phyloP scores from a whole-genome alignment of 202 grass and related monocot species.

The Carex sylvatica region DNA sequence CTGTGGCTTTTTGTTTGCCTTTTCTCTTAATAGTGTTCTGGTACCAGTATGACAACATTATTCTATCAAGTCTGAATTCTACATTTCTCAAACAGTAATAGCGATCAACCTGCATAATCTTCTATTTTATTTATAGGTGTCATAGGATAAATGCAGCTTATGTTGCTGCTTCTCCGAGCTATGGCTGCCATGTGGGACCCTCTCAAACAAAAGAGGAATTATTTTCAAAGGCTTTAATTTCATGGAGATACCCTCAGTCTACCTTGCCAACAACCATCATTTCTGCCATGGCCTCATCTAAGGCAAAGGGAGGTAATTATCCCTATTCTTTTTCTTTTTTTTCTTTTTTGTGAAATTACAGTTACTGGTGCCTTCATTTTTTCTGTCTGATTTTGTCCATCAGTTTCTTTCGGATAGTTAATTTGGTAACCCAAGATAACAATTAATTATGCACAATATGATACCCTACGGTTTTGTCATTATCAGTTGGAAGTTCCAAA shows the following conservation, averaged over 20 bases:
- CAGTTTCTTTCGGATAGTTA: background rate
- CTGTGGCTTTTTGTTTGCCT: background rate
- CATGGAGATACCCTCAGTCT: slow-evolving; percentile 93
- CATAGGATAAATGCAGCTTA: slow-evolving; percentile 52
- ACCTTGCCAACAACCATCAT: slow-evolving; percentile 59
- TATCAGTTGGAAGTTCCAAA: background rate
- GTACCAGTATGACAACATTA: background rate
- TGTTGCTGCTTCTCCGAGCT: slow-evolving; percentile 37
- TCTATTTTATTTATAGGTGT: slow-evolving; percentile 55
- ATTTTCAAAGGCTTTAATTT: slow-evolving; percentile 65
- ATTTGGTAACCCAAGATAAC: background rate
- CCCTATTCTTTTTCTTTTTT: background rate
- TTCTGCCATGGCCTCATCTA: slow-evolving; percentile 61
- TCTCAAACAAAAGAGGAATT: slow-evolving; percentile 40
- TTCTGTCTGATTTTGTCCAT: background rate
- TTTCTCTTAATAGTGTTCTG: background rate
- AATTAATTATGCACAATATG: background rate
- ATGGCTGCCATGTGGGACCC: slow-evolving; percentile 9
- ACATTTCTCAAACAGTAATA: slow-evolving; percentile 3
- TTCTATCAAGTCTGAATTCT: background rate
- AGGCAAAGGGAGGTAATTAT: slow-evolving; percentile 62
- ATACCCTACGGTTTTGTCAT: background rate
- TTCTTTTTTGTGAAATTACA: background rate
- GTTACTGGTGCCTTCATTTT: background rate
- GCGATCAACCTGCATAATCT: background rate